Base-by-base conservation (phyloP, 2,329 filamentous ascomycete species). In the Aspergillus phoenicis region DNA sequence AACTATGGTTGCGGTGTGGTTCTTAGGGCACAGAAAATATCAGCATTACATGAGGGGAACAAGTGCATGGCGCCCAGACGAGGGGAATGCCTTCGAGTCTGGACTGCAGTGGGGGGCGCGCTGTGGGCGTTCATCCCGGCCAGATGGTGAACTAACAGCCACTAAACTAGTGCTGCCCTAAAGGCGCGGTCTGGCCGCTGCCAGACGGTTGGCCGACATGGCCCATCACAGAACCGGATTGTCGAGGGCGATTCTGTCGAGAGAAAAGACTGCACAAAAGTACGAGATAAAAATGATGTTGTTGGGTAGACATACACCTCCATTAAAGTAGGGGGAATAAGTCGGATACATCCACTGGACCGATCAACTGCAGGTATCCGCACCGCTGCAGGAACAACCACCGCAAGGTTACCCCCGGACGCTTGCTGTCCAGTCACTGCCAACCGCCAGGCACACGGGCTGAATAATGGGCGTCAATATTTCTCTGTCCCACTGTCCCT, bases 301-400 rank as follows among this genome's bases (percentile, higher is more conserved):
- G 24, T 49, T 49, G 45, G 45, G 45, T 30, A 49, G 24, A 15
- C 8, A n/a, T n/a, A 15, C 22, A 49, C 22, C 15, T n/a, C 15
- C 22, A 49, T 49, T 8, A 49, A 28, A 30, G 45, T n/a, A 28
- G 11, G 20, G 45, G 45, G 45, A 30, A 36, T 15, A 2, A 30
- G 26, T 49, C 41, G 22, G 45, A 49, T 49, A 17, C 24, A 30
- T 51, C 47, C n/a, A 51, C 47, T 51, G 47, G 28, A 51, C 47
- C 24, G 47, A 51, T 30, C 47, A 51, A 26, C 47, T 51, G 47
- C 26, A 51, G 26, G 47, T 30, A 17, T 51, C 47, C 47, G 47
- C 26, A 51, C 47, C 47, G 33, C 47, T 51, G 47, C 47, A 51
- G 47, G 47, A 51, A 51, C 47, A 51, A 49, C 24, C 20, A 49